Base-by-base conservation (phyloP, 1,284 basidiomycete genomes). In the Rhizoctonia solani region DNA sequence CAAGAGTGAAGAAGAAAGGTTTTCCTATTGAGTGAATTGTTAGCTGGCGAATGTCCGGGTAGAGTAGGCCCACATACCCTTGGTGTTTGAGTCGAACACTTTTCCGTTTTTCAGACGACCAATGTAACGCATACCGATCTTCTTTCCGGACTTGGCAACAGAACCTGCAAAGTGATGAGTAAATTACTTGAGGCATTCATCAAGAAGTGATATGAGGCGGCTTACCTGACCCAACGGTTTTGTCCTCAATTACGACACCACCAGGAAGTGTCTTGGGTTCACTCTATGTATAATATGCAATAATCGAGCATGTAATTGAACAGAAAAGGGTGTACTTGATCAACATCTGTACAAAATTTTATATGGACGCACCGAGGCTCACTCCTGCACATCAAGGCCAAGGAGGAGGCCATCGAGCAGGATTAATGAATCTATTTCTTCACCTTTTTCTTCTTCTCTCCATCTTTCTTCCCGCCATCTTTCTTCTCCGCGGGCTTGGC, bases 61-160 rank as follows among this genome's bases (percentile, higher is more conserved):
- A 37, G 37, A 25, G 71, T 69, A 14, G 69, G n/a, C n/a, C n/a
- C 39, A 32, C 39, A 32, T 27, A 54, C 95, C 95, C 75, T 87
- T 89, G 70, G 85, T 88, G 79, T 97, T 97, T 75, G 86, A 82
- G 79, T 98, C 95, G 74, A 98, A 98, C 49, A 90, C 77, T 76
- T 90, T 93, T 72, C 93, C 94, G 75, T 89, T 88, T 71, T 80
- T 79, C 52, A 98, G 84, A 80, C 94, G 95, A 73, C 93, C 95
- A 72, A 95, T 86, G 77, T 95, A 95, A 61, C 93, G 84, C 90
- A 98, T 93, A 70, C 82, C 82, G 65, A 98, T 83, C 67, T 82
- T 87, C 79, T 90, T 87, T 49, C 95, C 95, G 67, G 87, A 84
- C 82, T 96, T 97, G 37, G 92, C 94, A 74, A 82, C 81, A 34